Evolutionary conservation across 345 rosid species (phyloP).

Genomic region (Litchi chinensis): DNA sequence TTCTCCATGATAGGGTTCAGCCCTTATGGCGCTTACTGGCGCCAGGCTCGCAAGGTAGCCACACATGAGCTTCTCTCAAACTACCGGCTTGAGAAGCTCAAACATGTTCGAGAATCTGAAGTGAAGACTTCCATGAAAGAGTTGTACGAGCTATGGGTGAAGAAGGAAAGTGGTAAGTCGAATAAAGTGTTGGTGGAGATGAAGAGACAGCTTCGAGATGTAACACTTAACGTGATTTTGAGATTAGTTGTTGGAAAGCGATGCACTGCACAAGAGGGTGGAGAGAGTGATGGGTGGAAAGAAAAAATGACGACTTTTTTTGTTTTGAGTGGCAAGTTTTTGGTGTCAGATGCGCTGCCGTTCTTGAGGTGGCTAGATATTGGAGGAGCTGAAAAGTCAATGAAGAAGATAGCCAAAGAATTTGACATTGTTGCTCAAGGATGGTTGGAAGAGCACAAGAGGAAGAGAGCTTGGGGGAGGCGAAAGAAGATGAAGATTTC

Average conservation of each 20-base stretch:
- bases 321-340: conserved; percentile 27
- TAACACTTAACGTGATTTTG: conserved; percentile 31
- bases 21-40: conserved; percentile 42
- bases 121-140: conserved; percentile 17
- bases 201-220: conserved; percentile 38
- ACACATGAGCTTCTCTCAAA: conserved; percentile 39
- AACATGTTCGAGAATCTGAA: conserved; percentile 28
- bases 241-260: conserved; percentile 30
- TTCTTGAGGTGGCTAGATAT: conserved; percentile 35
- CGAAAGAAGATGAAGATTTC: conserved; percentile 21
- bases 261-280: neutral
- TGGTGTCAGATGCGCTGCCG: conserved; percentile 39
- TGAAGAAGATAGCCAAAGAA: conserved; percentile 33
- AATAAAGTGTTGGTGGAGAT: conserved; percentile 30
- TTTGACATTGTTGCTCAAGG: conserved; percentile 23
- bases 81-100: conserved; percentile 30
- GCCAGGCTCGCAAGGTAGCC: conserved; percentile 31
- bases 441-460: conserved; percentile 40
- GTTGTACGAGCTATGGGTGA: conserved; percentile 18
- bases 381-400: conserved; percentile 34
- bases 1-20: conserved; percentile 30
- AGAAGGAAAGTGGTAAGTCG: neutral
- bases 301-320: conserved; percentile 1
- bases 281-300: conserved; percentile 14
- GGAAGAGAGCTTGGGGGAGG: neutral